Evolutionary conservation across 1,139 yeast genomes (phyloP).

Genomic region (Debaryomyces singareniensis): DNA sequence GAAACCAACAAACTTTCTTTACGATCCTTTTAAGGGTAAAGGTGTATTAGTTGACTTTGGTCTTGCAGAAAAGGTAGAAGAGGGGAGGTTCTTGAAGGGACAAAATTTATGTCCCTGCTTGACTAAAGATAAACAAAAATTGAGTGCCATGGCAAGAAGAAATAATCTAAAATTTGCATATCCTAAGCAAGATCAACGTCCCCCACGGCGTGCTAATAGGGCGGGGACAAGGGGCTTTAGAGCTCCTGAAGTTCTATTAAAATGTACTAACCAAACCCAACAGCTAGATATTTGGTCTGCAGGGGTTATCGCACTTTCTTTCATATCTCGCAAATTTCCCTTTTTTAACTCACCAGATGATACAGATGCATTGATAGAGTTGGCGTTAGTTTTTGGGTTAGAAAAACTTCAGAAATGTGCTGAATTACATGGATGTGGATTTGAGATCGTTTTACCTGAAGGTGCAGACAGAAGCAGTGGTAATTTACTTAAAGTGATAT

Average conservation of each 20-base stretch:
- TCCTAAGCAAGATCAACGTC: conserved; percentile 75
- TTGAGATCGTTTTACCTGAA: conserved; percentile 51
- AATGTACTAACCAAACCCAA: conserved; percentile 78
- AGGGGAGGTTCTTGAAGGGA: conserved; percentile 7
- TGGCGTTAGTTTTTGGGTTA: conserved; percentile 77
- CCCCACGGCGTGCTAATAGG: conserved; percentile 89
- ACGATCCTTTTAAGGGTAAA: conserved; percentile 64
- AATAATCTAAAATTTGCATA: conserved; percentile 55
- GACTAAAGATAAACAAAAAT: conserved; percentile 16
- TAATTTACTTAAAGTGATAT: conserved; percentile 26
- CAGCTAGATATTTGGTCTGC: conserved; percentile 91
- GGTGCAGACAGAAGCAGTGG: conserved; percentile 17
- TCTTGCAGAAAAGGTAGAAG: conserved; percentile 55
- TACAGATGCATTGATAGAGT: conserved; percentile 81
- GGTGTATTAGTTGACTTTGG: conserved; percentile 95
- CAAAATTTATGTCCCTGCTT: conserved; percentile 27
- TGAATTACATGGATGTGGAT: conserved; percentile 79
- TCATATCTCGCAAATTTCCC: conserved; percentile 72
- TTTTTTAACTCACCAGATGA: conserved; percentile 89
- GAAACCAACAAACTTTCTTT: conserved; percentile 84
- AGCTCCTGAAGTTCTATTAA: conserved; percentile 89
- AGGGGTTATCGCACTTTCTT: conserved; percentile 75
- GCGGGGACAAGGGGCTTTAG: conserved; percentile 98
- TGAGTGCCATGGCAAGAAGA: conserved; percentile 25
- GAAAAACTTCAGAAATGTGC: conserved; percentile 74